A percentile compares a stretch with the other conserved stretches of the same genome.
phyloP scores from a whole-genome alignment of 495 filamentous ascomycete genomes.

The Ascobolus immersus region DNA sequence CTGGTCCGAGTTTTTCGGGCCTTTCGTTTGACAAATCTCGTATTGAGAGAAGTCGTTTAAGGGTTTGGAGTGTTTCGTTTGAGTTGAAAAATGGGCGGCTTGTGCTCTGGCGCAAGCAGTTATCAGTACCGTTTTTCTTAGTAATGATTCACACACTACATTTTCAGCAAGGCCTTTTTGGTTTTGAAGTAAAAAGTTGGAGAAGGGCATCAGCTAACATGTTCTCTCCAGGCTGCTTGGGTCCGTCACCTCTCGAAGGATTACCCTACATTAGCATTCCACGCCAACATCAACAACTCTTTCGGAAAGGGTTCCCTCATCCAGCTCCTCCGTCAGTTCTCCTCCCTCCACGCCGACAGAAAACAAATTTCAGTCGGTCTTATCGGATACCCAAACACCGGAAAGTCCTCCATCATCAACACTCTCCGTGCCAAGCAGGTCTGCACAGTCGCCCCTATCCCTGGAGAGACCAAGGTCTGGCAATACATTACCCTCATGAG shows the following conservation, averaged over 20 bases:
- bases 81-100: conserved; percentile 22
- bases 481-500: conserved; percentile 96
- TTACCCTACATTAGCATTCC: conserved; percentile 80
- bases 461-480: conserved; percentile 91
- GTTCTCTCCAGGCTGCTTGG: conserved; percentile 45
- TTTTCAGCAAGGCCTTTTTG: conserved; percentile 19
- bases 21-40: conserved; percentile 40
- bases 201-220: conserved; percentile 19
- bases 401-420: conserved; percentile 85
- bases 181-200: not conserved
- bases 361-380: conserved; percentile 82
- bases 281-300: conserved; percentile 74
- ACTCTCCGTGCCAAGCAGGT: conserved; percentile 78
- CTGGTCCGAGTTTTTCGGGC: conserved; percentile 16
- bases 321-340: conserved; percentile 74
- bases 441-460: conserved; percentile 81
- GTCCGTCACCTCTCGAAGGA: conserved; percentile 57
- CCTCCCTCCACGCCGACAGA: conserved; percentile 61
- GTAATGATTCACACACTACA: conserved; percentile 99
- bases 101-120: conserved; percentile 4
- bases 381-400: conserved; percentile 70
- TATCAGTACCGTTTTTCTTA: conserved; percentile 63
- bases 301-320: conserved; percentile 64
- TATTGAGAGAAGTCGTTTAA: conserved; percentile 38
- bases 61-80: conserved; percentile 34